These are phyloP conservation scores for Chlorella sp. DNA, from an alignment of 139 green algal genomes.

Conservation along the genomic window DNA sequence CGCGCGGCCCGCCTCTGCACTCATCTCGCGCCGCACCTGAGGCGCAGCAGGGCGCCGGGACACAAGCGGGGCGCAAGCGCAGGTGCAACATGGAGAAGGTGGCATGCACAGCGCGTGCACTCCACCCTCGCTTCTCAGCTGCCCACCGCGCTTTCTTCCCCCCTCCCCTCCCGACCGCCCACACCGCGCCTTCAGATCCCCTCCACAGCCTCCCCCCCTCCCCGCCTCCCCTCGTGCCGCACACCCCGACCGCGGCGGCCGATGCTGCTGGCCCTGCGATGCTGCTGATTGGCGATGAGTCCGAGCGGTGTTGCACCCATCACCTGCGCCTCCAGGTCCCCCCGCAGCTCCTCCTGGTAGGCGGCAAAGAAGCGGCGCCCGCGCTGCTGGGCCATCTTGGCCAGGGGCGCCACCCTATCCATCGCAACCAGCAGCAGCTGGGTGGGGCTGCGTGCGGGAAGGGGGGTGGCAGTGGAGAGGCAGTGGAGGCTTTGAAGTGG, in stretches of 20 bases:
- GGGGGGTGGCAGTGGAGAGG: not conserved
- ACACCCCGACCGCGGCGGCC: no score
- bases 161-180: constrained; percentile 20
- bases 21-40: constrained; percentile 68
- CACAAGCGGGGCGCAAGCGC: not conserved
- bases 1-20: constrained; percentile 35
- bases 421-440: constrained; percentile 55
- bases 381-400: constrained; percentile 95
- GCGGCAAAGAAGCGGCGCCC: constrained; percentile 83
- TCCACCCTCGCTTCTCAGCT: no score
- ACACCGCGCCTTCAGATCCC: constrained; percentile 11
- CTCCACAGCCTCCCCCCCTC: constrained; percentile 10
- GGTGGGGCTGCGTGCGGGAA: not conserved
- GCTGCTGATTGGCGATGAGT: no score
- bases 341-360: constrained; percentile 60
- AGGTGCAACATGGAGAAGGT: not conserved
- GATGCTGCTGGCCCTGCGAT: no score
- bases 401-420: constrained; percentile 82
- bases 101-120: no score
- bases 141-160: not conserved
- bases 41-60: not conserved
- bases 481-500: not conserved
- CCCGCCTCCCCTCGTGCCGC: no score
- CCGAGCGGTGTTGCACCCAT: no score
- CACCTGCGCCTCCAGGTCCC: constrained; percentile 64